These are phyloP conservation scores for Microbotryum silenes-acaulis DNA, from an alignment of 1,284 basidiomycete species.

Conservation along the genomic window DNA sequence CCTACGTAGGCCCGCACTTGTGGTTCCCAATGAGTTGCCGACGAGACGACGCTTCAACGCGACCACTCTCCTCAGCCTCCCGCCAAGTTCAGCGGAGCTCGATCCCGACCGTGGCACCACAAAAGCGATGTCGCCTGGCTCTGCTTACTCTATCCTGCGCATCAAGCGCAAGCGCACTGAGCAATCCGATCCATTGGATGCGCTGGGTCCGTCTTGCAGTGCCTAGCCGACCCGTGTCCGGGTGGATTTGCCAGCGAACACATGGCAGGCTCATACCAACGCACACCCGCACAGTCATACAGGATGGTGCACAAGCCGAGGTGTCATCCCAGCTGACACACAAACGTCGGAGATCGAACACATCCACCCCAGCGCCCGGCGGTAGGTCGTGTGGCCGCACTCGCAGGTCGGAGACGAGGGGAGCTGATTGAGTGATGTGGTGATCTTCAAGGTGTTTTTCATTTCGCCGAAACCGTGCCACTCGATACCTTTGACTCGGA, in stretches of 20 bases:
- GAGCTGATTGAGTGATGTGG: too few species aligned
- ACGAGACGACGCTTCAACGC: too few species aligned
- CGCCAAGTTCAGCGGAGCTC: too few species aligned
- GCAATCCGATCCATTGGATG: slow-evolving; percentile 21
- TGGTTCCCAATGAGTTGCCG: too few species aligned
- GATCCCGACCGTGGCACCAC: too few species aligned
- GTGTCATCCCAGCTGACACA: slow-evolving; percentile 8
- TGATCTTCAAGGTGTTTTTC: slow-evolving; percentile 20
- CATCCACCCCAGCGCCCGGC: neutral
- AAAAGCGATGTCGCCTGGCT: too few species aligned
- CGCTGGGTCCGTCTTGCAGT: slow-evolving; percentile 13
- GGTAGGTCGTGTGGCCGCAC: too few species aligned
- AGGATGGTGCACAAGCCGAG: slow-evolving; percentile 7
- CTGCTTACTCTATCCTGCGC: slow-evolving; percentile 14
- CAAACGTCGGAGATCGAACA: neutral
- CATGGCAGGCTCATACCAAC: neutral
- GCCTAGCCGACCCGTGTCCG: neutral
- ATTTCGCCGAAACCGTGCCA: slow-evolving; percentile 29
- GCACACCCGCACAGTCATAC: slow-evolving; percentile 9
- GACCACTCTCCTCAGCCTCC: too few species aligned
- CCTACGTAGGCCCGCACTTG: too few species aligned
- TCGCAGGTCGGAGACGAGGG: too few species aligned
- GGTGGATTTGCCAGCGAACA: neutral
- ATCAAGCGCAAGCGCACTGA: slow-evolving; percentile 28
- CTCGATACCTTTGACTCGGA: slow-evolving; percentile 24